Evolutionary conservation across 2,329 filamentous ascomycete species (phyloP).

Genomic region (Plectosphaerella cucumerina): DNA sequence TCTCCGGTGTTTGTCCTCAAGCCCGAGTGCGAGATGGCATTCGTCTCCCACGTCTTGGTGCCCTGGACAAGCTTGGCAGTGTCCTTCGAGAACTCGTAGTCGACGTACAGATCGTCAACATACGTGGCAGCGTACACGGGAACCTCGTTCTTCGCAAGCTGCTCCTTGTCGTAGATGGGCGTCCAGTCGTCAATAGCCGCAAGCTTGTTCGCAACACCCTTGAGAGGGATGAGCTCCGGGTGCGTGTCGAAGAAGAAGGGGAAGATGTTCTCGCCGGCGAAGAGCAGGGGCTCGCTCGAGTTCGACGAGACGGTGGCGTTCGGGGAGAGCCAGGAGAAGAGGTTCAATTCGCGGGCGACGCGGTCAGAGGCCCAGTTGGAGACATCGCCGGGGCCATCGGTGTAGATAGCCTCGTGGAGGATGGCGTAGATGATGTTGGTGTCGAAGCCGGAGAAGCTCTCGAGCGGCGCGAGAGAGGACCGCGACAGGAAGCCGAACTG

Average conservation of each 20-base stretch:
- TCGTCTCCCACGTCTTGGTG: slow-evolving; percentile 79
- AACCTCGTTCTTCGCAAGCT: slow-evolving; percentile 72
- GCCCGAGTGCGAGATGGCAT: slow-evolving; percentile 82
- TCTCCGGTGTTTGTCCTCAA: slow-evolving; percentile 70
- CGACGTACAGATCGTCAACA: slow-evolving; percentile 89
- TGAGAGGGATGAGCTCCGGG: slow-evolving; percentile 65
- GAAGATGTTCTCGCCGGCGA: slow-evolving; percentile 91
- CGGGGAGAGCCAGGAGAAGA: slow-evolving; percentile 48
- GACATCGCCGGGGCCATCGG: slow-evolving; percentile 56
- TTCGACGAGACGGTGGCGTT: slow-evolving; percentile 28
- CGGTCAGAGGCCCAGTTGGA: slow-evolving; percentile 74
- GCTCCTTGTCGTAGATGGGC: slow-evolving; percentile 68
- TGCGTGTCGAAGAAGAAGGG: slow-evolving; percentile 81
- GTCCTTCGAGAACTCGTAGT: slow-evolving; percentile 67
- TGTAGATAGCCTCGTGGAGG: slow-evolving; percentile 86
- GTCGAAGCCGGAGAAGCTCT: slow-evolving; percentile 67
- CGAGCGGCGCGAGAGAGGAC: slow-evolving; percentile 66
- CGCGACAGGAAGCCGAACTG: slow-evolving; percentile 70
- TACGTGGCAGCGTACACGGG: slow-evolving; percentile 84
- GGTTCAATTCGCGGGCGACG: slow-evolving; percentile 44
- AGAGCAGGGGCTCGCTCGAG: slow-evolving; percentile 54
- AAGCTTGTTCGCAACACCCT: slow-evolving; percentile 64
- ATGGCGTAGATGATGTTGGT: slow-evolving; percentile 77
- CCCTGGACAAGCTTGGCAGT: slow-evolving; percentile 72
- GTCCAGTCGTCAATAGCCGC: slow-evolving; percentile 69